phyloP scores from a whole-genome alignment of 768 basidiomycete genomes.

The Amanita exitialis region DNA sequence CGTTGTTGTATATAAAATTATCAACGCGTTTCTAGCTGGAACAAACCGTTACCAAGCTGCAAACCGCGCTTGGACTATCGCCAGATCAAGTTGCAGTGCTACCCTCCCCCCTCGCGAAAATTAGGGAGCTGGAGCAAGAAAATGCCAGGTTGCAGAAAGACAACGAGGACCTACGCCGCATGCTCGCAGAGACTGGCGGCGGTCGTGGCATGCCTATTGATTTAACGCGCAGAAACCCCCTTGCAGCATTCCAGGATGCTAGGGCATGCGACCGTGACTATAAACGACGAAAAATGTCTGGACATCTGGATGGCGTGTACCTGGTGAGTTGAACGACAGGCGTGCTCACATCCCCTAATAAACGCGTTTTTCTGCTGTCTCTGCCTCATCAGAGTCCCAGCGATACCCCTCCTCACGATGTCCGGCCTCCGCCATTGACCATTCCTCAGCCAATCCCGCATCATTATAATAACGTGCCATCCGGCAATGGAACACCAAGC shows the following conservation, averaged over 20 bases:
- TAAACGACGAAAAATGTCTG: constrained; percentile 48
- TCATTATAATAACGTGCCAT: constrained; percentile 22
- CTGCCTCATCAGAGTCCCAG: constrained; percentile 26
- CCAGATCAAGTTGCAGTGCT: constrained; percentile 68
- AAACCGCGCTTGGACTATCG: constrained; percentile 60
- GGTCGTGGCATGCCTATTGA: constrained; percentile 27
- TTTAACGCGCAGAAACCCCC: constrained; percentile 34
- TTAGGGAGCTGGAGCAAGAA: constrained; percentile 79
- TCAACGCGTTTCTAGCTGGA: constrained; percentile 46
- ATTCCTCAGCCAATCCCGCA: constrained; percentile 47
- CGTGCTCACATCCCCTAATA: neutral
- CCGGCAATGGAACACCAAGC: constrained; percentile 14
- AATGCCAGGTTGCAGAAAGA: constrained; percentile 61
- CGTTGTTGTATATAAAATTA: neutral
- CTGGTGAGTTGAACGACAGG: constrained; percentile 25
- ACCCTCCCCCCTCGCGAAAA: constrained; percentile 63
- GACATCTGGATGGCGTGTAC: constrained; percentile 42
- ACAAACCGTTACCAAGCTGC: constrained; percentile 77
- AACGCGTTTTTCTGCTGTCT: neutral
- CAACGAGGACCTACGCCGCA: constrained; percentile 63
- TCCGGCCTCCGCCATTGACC: constrained; percentile 48
- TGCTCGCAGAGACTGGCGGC: constrained; percentile 40
- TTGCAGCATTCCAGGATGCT: constrained; percentile 37
- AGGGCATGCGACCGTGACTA: constrained; percentile 47
- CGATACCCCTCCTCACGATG: constrained; percentile 37